Conservation (phyloP, 768 basidiomycete genomes). For the Tylopilus felleus region DNA sequence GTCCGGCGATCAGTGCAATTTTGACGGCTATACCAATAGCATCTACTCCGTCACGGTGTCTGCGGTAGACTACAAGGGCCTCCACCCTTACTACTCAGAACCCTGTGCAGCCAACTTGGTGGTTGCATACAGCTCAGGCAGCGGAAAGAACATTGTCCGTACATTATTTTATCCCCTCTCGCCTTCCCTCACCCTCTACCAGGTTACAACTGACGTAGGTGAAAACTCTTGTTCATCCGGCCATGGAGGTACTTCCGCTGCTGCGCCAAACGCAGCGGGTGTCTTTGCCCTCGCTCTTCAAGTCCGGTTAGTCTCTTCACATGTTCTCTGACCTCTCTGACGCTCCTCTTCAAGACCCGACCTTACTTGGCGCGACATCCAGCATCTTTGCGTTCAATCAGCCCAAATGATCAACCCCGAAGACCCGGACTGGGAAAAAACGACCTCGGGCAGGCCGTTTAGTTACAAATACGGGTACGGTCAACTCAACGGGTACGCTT, state of each 20-base stretch:
- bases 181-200: conserved; percentile 16
- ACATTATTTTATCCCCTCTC: background rate
- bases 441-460: conserved; percentile 47
- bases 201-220: conserved; percentile 96
- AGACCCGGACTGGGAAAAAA: conserved; percentile 93
- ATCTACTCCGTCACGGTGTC: conserved; percentile 96
- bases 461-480: conserved; percentile 98
- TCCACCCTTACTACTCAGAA: conserved; percentile 97
- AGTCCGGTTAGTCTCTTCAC: conserved; percentile 56
- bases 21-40: conserved; percentile 98
- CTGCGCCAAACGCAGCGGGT: conserved; percentile 94
- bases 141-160: conserved; percentile 89
- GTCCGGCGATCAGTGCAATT: conserved; percentile 95
- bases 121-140: conserved; percentile 93
- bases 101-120: conserved; percentile 97
- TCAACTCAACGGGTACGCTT: conserved; percentile 75
- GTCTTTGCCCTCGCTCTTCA: conserved; percentile 89
- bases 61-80: conserved; percentile 89
- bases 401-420: conserved; percentile 77
- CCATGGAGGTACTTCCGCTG: conserved; percentile 97
- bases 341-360: conserved; percentile 61
- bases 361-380: conserved; percentile 94
- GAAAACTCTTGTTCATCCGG: conserved; percentile 72
- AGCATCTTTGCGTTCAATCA: conserved; percentile 79
- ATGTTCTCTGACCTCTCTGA: conserved; percentile 8